Base-by-base conservation (phyloP, 2,329 filamentous ascomycete genomes). In the Aphanocladium album region DNA sequence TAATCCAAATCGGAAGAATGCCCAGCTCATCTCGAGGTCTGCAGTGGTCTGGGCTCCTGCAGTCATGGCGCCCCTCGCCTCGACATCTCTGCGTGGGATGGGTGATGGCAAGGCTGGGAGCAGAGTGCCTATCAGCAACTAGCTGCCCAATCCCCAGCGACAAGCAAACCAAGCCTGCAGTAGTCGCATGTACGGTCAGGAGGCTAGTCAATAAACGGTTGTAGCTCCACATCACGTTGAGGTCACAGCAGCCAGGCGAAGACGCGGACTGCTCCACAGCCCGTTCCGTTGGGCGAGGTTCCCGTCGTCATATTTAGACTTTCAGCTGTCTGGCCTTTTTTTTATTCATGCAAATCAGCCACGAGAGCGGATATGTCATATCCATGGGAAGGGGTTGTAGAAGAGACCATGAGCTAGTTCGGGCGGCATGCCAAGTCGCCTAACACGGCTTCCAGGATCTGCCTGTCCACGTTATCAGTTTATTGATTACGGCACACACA, bases 21-120 rank as follows among this genome's bases (percentile, higher is more conserved):
- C 39, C 19, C 39, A 53, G 49, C 39, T 23, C 57, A 53, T 54
- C 39, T 53, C 50, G 19, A 39, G 39, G 50, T 45, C 41, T 47
- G 54, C 30, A 30, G 25, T 35, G 57, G 47, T 53, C 57, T 60
- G 49, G 57, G 37, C 49, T 52, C 33, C 27, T 56, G 53, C 25
- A 45, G 53, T 47, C 55, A 41, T 35, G 33, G 5, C 33, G 27
- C 12, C 45, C 30, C 30, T 51, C 47, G 49, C 41, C 43, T 57
- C 43, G 17, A 41, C n/a, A 14, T 47, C 47, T 39, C 19, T 52
- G 50, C 50, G 9, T 30, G 30, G 30, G 5, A 9, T 30, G 30
- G 23, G 12, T 30, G 41, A 55, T 19, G 45, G 45, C 56, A 43
- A 41, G 56, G 56, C 56, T 58, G 33, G 19, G 37, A 23, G 17